phyloP scores from a whole-genome alignment of 257 asterid species.

The Lycium ferocissimum region DNA sequence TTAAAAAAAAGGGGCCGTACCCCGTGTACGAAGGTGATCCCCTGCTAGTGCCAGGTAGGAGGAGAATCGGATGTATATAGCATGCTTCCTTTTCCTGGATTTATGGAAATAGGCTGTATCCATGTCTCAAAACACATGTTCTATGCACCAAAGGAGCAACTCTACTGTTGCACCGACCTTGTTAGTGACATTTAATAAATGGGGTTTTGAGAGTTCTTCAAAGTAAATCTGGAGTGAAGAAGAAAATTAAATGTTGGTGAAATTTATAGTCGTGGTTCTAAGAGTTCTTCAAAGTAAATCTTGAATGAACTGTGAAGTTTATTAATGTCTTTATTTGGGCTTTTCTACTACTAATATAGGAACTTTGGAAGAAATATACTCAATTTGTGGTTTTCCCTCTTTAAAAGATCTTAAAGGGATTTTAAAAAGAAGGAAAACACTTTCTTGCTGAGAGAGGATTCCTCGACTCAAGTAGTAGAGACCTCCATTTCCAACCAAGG shows the following conservation, averaged over 20 bases:
- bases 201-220: not conserved
- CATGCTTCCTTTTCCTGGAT: not conserved
- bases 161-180: not conserved
- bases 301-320: not conserved
- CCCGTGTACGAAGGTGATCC: not conserved
- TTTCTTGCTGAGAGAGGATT: not conserved
- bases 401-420: not conserved
- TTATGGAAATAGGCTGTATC: not conserved
- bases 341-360: no score
- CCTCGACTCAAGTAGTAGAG: not conserved
- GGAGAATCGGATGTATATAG: not conserved
- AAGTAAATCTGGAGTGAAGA: not conserved
- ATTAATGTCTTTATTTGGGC: not conserved
- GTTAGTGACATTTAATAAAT: not conserved
- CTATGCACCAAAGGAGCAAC: slow-evolving; percentile 3
- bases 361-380: not conserved
- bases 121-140: not conserved
- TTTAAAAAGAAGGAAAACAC: not conserved
- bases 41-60: not conserved
- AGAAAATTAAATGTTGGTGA: not conserved
- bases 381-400: not conserved
- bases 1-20: not conserved
- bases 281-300: not conserved
- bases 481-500: not conserved
- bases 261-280: not conserved